Conservation (phyloP, 345 rosid genomes). For the Brassica rapa region DNA sequence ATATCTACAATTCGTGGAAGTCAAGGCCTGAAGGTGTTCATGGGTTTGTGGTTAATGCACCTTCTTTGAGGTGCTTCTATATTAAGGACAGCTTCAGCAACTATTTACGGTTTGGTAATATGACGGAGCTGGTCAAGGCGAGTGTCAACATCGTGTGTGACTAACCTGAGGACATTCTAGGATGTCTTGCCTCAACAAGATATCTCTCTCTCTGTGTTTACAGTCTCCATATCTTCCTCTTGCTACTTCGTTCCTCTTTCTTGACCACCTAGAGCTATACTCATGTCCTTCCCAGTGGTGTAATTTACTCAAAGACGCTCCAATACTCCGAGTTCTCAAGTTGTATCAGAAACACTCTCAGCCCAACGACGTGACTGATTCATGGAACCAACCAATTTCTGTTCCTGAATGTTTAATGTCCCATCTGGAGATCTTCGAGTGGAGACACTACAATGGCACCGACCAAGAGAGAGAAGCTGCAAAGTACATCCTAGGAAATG, state of each 20-base stretch:
- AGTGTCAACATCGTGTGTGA: constrained; percentile 8
- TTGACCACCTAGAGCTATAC: constrained; percentile 23
- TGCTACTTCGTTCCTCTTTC: constrained; percentile 12
- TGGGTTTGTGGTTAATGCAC: constrained; percentile 22
- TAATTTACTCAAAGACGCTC: constrained; percentile 12
- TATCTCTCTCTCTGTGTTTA: constrained; percentile 16
- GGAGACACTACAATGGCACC: constrained; percentile 11
- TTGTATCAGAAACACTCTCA: background rate
- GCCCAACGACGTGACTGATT: background rate
- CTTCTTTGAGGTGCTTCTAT: constrained; percentile 20
- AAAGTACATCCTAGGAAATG: constrained; percentile 10
- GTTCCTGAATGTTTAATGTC: constrained; percentile 13
- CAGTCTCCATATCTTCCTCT: constrained; percentile 10
- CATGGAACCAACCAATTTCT: background rate
- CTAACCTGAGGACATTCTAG: constrained; percentile 7
- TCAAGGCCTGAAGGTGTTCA: background rate
- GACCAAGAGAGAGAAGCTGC: constrained; percentile 13
- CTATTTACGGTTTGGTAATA: constrained; percentile 5
- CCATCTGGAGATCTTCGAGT: constrained; percentile 23
- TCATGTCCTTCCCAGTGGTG: constrained; percentile 2
- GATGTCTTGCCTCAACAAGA: constrained; percentile 16
- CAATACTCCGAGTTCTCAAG: constrained; percentile 20
- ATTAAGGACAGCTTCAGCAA: constrained; percentile 9
- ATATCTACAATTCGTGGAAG: background rate
- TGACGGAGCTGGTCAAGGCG: constrained; percentile 6